A percentile compares a stretch with the other conserved stretches of the same genome.
Conservation (phyloP, 306 rosid species). For the Echinosophora koreensis region DNA sequence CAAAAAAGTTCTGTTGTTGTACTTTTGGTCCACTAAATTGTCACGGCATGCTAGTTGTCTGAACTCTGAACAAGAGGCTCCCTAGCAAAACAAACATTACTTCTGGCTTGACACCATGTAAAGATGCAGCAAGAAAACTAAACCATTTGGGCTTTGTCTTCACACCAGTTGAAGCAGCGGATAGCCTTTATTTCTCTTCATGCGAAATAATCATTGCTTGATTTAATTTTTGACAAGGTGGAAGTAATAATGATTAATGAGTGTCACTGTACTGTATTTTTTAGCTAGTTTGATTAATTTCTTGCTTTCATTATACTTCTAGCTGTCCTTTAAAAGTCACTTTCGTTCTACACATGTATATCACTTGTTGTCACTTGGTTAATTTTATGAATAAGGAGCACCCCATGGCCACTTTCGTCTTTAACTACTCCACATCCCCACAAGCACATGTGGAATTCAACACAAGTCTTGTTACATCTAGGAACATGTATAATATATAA, state of each 20-base stretch:
- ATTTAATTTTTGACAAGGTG: slow-evolving; percentile 26
- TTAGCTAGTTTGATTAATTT: slow-evolving; percentile 16
- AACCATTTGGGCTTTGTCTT: slow-evolving; percentile 58
- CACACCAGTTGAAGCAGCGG: slow-evolving; percentile 60
- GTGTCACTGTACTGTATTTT: slow-evolving; percentile 33
- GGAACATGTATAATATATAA: neutral
- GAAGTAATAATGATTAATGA: slow-evolving; percentile 44
- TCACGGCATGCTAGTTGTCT: neutral
- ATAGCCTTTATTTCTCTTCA: slow-evolving; percentile 43
- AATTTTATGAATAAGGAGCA: slow-evolving; percentile 19
- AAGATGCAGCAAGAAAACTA: slow-evolving; percentile 62
- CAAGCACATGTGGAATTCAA: slow-evolving; percentile 54
- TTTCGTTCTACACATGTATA: no score
- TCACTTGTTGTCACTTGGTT: slow-evolving; percentile 25
- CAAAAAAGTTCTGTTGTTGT: slow-evolving; percentile 6
- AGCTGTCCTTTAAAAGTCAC: slow-evolving; percentile 43
- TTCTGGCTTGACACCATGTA: slow-evolving; percentile 53
- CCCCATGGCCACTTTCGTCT: slow-evolving; percentile 18
- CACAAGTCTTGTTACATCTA: slow-evolving; percentile 26
- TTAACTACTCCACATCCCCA: slow-evolving; percentile 41
- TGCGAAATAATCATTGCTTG: neutral
- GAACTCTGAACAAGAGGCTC: slow-evolving; percentile 46
- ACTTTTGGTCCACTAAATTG: slow-evolving; percentile 15
- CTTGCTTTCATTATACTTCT: slow-evolving; percentile 38
- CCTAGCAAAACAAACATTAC: slow-evolving; percentile 42